phyloP scores from a whole-genome alignment of 2,329 filamentous ascomycete genomes.

The Aspergillus sp. region DNA sequence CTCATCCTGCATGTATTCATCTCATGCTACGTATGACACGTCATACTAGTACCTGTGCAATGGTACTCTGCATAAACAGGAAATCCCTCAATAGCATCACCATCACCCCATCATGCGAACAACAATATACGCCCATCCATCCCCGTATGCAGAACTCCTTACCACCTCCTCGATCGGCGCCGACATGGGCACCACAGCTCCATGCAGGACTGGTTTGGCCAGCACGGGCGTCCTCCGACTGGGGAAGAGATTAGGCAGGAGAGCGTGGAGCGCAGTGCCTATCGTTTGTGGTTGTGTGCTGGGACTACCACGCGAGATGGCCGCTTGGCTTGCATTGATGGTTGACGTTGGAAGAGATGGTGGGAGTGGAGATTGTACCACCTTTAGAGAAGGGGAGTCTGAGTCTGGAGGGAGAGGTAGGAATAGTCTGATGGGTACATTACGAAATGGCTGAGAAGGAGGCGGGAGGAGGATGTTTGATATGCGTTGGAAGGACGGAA shows the following conservation, averaged over 20 bases:
- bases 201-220: conserved; percentile 81
- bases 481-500: conserved; percentile 66
- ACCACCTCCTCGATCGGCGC: conserved; percentile 80
- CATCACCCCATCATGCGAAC: conserved; percentile 62
- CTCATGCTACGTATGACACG: no score
- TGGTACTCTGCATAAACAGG: no score
- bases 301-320: conserved; percentile 11
- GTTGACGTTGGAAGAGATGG: conserved; percentile 35
- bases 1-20: no score
- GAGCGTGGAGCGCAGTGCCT: conserved; percentile 68
- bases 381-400: conserved; percentile 49
- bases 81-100: not conserved
- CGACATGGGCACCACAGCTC: conserved; percentile 72
- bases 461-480: conserved; percentile 70
- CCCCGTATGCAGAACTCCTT: conserved; percentile 76
- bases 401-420: conserved; percentile 63
- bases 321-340: conserved; percentile 19
- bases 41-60: no score
- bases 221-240: conserved; percentile 78
- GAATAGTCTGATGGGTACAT: conserved; percentile 86
- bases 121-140: conserved; percentile 85
- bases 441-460: conserved; percentile 64
- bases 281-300: conserved; percentile 59
- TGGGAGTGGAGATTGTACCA: conserved; percentile 71
- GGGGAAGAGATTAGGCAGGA: conserved; percentile 80